These are phyloP conservation scores for Helminthosporium solani DNA, from an alignment of 2,329 filamentous ascomycete species.

Conservation along the genomic window DNA sequence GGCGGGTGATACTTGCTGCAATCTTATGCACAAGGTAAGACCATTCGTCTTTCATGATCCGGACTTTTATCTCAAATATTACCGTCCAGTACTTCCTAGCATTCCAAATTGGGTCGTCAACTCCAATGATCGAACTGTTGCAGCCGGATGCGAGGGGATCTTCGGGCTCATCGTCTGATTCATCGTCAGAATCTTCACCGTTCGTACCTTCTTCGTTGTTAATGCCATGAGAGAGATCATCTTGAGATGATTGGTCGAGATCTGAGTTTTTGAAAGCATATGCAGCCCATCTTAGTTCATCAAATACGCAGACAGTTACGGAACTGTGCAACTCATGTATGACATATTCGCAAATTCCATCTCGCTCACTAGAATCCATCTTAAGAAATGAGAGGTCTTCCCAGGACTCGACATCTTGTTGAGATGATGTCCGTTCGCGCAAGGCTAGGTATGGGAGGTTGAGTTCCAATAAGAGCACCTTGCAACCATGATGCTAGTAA, in stretches of 20 bases:
- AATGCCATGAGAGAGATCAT: neutral
- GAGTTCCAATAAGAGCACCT: conserved; percentile 10
- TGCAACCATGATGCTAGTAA: conserved; percentile 5
- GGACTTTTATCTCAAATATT: neutral
- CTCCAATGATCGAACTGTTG: neutral
- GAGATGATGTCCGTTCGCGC: no score
- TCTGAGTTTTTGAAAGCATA: conserved; percentile 8
- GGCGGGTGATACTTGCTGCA: neutral
- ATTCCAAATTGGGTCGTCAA: neutral
- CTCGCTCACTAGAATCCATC: neutral
- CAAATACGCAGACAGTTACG: conserved; percentile 4
- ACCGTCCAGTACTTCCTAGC: neutral
- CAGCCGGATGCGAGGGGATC: neutral
- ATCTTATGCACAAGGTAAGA: neutral
- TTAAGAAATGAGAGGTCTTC: conserved; percentile 4
- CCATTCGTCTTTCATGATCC: neutral
- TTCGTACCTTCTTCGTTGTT: neutral
- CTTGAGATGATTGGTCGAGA: neutral
- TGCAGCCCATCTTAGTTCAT: conserved; percentile 6
- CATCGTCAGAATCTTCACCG: conserved; percentile 3
- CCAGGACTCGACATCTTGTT: neutral
- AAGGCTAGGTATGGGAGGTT: neutral
- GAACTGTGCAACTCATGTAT: conserved; percentile 7
- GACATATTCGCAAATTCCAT: neutral
- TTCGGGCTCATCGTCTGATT: neutral